Conservation (phyloP, 148 eudicot genomes). For the Simmondsia chinensis region DNA sequence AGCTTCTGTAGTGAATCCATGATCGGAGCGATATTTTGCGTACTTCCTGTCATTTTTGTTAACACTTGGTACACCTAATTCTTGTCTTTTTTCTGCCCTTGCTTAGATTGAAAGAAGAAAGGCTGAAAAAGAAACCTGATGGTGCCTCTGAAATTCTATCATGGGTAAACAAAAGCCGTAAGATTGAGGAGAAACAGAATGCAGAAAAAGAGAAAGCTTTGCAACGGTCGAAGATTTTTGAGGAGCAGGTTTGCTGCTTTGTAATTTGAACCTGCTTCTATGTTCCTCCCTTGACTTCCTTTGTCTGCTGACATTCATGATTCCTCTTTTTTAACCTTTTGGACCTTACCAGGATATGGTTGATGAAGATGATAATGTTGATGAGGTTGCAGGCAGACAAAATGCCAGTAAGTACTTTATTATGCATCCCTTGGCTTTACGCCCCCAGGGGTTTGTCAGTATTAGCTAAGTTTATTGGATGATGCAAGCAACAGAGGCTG, state of each 20-base stretch:
- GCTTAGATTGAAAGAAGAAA: constrained; percentile 74
- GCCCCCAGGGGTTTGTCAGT: too few relatives aligned
- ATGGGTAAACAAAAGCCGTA: constrained; percentile 88
- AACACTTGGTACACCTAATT: background rate
- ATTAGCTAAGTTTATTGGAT: too few relatives aligned
- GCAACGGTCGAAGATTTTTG: constrained; percentile 66
- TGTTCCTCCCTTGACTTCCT: background rate
- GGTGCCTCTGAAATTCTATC: constrained; percentile 59
- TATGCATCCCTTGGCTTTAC: background rate
- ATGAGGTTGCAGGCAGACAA: constrained; percentile 25
- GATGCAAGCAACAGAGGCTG: too few relatives aligned
- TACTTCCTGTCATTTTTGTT: background rate
- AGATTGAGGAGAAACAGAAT: constrained; percentile 60
- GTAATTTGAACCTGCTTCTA: background rate
- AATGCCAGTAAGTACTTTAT: constrained; percentile 21
- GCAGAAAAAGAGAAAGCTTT: constrained; percentile 73
- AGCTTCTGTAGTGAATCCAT: background rate
- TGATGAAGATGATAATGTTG: constrained; percentile 58
- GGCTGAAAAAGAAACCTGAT: constrained; percentile 55
- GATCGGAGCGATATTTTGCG: background rate
- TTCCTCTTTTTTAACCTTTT: background rate
- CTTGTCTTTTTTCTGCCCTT: background rate
- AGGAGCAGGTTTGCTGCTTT: constrained; percentile 62
- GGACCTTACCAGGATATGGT: constrained; percentile 48
- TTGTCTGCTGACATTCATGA: constrained; percentile 1